These are phyloP conservation scores for Clarireedia hainanense DNA, from an alignment of 2,329 filamentous ascomycete species.

Conservation along the genomic window DNA sequence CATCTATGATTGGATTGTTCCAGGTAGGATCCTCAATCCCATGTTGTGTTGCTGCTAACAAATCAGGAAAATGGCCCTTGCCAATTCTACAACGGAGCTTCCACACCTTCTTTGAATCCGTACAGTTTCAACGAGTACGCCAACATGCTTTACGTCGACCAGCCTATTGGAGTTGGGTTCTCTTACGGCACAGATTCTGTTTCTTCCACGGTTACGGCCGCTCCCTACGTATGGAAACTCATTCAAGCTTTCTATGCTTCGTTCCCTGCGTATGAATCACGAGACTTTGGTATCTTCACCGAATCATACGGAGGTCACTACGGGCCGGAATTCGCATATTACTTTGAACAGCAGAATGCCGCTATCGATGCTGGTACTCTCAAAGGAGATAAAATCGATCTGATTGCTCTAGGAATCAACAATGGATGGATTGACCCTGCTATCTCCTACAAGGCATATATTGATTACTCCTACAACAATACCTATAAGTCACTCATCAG, in stretches of 20 bases:
- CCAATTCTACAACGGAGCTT: constrained; percentile 33
- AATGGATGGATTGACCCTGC: constrained; percentile 43
- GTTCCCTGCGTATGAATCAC: constrained; percentile 55
- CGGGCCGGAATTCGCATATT: constrained; percentile 46
- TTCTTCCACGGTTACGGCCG: constrained; percentile 38
- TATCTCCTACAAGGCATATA: constrained; percentile 39
- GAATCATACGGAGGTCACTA: constrained; percentile 50
- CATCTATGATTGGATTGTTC: constrained; percentile 55
- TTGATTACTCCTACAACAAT: constrained; percentile 26
- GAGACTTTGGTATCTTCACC: constrained; percentile 46
- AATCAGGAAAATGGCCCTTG: constrained; percentile 36
- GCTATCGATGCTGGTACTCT: constrained; percentile 37
- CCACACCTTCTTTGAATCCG: constrained; percentile 34
- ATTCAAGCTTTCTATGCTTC: constrained; percentile 53
- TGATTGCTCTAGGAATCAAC: constrained; percentile 30
- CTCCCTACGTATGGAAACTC: constrained; percentile 47
- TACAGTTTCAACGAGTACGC: constrained; percentile 34
- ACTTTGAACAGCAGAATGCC: constrained; percentile 50
- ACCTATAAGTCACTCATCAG: constrained; percentile 36
- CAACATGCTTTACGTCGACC: constrained; percentile 35
- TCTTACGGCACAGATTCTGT: constrained; percentile 36
- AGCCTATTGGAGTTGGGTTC: constrained; percentile 35
- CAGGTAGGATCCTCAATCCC: constrained; percentile 30
- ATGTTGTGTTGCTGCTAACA: too few species aligned
- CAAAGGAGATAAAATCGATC: constrained; percentile 27